A percentile compares a stretch with the other conserved stretches of the same genome.
Conservation (phyloP, 1,284 basidiomycete species). For the Ustilago lituana region DNA sequence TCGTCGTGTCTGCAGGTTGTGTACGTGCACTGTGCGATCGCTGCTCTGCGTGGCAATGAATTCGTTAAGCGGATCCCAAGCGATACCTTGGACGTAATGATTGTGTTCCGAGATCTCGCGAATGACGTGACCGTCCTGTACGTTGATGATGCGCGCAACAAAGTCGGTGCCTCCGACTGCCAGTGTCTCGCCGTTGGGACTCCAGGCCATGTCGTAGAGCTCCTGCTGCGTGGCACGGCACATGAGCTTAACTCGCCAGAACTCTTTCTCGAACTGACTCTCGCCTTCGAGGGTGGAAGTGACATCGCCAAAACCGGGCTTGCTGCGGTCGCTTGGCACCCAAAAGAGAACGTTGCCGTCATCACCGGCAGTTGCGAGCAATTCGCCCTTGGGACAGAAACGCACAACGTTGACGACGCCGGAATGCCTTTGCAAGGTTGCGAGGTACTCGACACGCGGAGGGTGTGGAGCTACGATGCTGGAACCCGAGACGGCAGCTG, state of each 20-base stretch:
- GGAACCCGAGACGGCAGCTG: slow-evolving; percentile 74
- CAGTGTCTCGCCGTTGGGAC: slow-evolving; percentile 90
- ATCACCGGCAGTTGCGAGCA: slow-evolving; percentile 70
- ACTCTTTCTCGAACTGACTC: slow-evolving; percentile 87
- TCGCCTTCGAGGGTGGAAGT: slow-evolving; percentile 74
- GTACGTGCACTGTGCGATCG: slow-evolving; percentile 62
- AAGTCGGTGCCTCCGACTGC: slow-evolving; percentile 96
- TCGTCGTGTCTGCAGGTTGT: slow-evolving; percentile 38
- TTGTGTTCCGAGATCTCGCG: slow-evolving; percentile 64
- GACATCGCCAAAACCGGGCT: slow-evolving; percentile 71
- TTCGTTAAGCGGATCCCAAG: slow-evolving; percentile 65
- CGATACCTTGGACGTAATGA: slow-evolving; percentile 66
- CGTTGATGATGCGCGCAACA: slow-evolving; percentile 83
- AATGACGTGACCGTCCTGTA: slow-evolving; percentile 73
- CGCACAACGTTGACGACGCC: slow-evolving; percentile 95
- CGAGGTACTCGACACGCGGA: slow-evolving; percentile 93
- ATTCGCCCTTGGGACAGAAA: slow-evolving; percentile 77
- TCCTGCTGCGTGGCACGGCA: slow-evolving; percentile 76
- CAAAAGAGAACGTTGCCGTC: slow-evolving; percentile 98
- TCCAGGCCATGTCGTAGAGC: slow-evolving; percentile 97
- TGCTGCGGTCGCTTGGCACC: slow-evolving; percentile 80
- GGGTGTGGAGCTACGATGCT: slow-evolving; percentile 68
- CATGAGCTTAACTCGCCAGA: slow-evolving; percentile 90
- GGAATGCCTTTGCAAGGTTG: slow-evolving; percentile 90
- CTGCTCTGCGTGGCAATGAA: slow-evolving; percentile 65